Base-by-base conservation (phyloP, 2,329 filamentous ascomycete species). In the Aspergillus awamori region DNA sequence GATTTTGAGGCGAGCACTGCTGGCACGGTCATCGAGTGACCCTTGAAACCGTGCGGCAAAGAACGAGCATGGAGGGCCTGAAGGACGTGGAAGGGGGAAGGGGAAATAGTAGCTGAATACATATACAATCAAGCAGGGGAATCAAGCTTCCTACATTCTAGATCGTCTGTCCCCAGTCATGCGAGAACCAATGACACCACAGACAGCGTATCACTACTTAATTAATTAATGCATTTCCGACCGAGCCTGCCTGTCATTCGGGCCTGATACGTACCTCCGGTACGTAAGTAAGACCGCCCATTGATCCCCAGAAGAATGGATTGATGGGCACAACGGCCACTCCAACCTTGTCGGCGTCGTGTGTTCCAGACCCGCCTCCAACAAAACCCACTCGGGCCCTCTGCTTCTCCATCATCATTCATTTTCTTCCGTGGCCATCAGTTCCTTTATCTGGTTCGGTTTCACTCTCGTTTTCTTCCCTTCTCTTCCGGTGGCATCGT, bases 311-410 rank as follows among this genome's bases (percentile, higher is more conserved):
- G 47, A 51, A 24, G 26, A n/a, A 30, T 49, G 24, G 22, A 51
- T 30, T 49, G 24, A 49, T 26, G 24, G 24, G 45, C 41, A 45
- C 41, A 45, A 45, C 41, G 41, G 41, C 41, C 41, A 45, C 41
- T 45, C 41, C 41, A 49, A 49, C 45, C 45, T 49, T 49, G 45
- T 51, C 26, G 22, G 20, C 22, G 47, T 51, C 41, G 41, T 51
- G 45, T n/a, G 47, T 53, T 61, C 59, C 62, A 63, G 59, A 51
- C 62, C 59, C 62, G 52, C 53, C 55, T 58, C 58, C 61, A 61
- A 59, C 48, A 10, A n/a, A 30, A 51, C 47, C 56, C 47, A 49
- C 56, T 39, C 45, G 28, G 33, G 47, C 24, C 22, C 54, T 51
- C 24, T 41, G 38, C 48, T 47, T 51, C 51, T 53, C 41, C 20